Evolutionary conservation across 257 asterid species (phyloP), one percentile per base, ranked within the genome.

Genomic region (Solanum sitiens): DNA sequence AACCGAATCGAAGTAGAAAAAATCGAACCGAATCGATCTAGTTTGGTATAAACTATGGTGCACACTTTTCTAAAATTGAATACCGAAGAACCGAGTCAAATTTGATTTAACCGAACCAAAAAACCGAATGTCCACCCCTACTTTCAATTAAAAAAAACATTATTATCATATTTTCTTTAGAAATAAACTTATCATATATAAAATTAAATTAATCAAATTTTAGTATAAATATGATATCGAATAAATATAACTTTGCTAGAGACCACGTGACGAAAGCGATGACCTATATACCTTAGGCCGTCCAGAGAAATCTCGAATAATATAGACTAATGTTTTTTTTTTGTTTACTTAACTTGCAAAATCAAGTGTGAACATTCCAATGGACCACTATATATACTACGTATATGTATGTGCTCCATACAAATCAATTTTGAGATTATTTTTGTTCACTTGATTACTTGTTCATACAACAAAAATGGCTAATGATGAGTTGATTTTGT

Each of bases 401-500:
- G 21, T 70, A 20, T 30, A 30, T 70, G 42, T 32, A 71, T 33
- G 11, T 67, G 15, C 37, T 18, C 23, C 74, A 13, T 25, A 65
- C 72, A 65, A 65, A 65, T 63, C 71, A n/a, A 11, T 65, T n/a
- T 65, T 25, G 35, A 30, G 35, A 25, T 25, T 68, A 16, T 67
- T 50, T 50, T 50, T 50, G 15, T 18, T 15, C 35, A 4, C 73
- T 67, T 67, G 33, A 12, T 25, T 25, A 6, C 14, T 65, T 12
- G 7, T 72, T 72, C 82, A 35, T 37, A 35, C 82, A 39, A 0
- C 23, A 23, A 87, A 75, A 86, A 90, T 90, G 92, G 89, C 53
- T 2, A 68, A 33, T 7, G 37, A n/a, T 18, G 89, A 89, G 65
- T n/a, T 90, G 50, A 61, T 80, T 68, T 15, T 90, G 47, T 67